A percentile compares a stretch with the other conserved stretches of the same genome.
Evolutionary conservation across 352 stramenopile genomes (phyloP).

Genomic region (Pythium utonaiense): DNA sequence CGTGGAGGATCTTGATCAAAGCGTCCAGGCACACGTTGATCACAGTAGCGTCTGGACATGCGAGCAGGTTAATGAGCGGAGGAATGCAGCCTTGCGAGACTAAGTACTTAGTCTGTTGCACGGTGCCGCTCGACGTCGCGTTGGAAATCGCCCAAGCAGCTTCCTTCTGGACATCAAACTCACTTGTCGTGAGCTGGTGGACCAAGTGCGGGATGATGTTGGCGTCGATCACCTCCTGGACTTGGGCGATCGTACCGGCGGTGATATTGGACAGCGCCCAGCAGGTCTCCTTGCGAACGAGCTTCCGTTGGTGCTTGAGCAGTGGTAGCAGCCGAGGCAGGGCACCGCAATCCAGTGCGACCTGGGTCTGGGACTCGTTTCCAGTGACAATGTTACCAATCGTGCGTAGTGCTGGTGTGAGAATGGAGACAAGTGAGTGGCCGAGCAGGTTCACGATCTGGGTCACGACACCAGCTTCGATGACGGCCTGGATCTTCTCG

Average conservation of each 20-base stretch:
- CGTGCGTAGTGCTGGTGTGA: slow-evolving; percentile 95
- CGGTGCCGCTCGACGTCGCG: slow-evolving; percentile 67
- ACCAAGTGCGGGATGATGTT: slow-evolving; percentile 74
- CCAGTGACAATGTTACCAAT: slow-evolving; percentile 98
- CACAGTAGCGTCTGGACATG: slow-evolving; percentile 93
- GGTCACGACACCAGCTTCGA: slow-evolving; percentile 93
- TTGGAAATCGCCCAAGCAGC: slow-evolving; percentile 85
- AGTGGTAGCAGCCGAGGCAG: slow-evolving; percentile 53
- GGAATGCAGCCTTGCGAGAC: slow-evolving; percentile 96
- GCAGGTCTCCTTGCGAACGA: slow-evolving; percentile 81
- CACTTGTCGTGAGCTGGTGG: slow-evolving; percentile 47
- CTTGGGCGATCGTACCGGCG: slow-evolving; percentile 61
- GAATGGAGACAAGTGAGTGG: slow-evolving; percentile 89
- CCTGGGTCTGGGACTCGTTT: slow-evolving; percentile 82
- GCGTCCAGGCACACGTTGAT: slow-evolving; percentile 97
- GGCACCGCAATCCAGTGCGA: slow-evolving; percentile 54
- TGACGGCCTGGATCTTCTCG: slow-evolving; percentile 97
- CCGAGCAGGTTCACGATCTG: slow-evolving; percentile 95
- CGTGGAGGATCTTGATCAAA: slow-evolving; percentile 92
- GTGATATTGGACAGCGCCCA: slow-evolving; percentile 86
- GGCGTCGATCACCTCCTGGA: slow-evolving; percentile 74
- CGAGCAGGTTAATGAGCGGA: slow-evolving; percentile 94
- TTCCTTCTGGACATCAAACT: slow-evolving; percentile 85
- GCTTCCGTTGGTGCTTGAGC: slow-evolving; percentile 75
- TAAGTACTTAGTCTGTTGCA: slow-evolving; percentile 96